Conservation (phyloP, 1,284 basidiomycete species). For the Rhodotorula sp. region DNA sequence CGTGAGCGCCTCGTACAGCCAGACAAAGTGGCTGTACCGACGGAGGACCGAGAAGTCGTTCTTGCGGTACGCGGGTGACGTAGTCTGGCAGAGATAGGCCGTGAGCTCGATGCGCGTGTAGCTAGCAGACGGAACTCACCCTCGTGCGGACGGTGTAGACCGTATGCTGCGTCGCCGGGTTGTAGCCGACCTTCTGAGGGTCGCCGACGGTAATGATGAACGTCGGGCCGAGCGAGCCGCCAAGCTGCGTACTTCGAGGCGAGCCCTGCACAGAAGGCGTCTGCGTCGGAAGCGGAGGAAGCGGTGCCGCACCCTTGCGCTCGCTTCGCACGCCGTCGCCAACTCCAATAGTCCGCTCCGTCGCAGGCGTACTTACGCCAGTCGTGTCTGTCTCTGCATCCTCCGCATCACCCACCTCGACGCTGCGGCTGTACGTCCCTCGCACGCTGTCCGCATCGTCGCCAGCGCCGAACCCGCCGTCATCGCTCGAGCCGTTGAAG, state of each 20-base stretch:
- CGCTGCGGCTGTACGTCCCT: conserved; percentile 33
- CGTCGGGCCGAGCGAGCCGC: conserved; percentile 45
- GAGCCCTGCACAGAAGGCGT: conserved; percentile 11
- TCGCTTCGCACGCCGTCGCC: neutral
- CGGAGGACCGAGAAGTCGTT: conserved; percentile 84
- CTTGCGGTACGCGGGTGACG: conserved; percentile 75
- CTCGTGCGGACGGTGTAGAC: conserved; percentile 91
- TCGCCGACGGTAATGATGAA: conserved; percentile 82
- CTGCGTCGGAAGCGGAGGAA: conserved; percentile 23
- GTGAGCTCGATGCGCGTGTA: neutral
- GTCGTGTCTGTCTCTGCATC: conserved; percentile 10
- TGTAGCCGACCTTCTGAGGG: conserved; percentile 81
- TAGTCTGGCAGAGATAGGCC: conserved; percentile 59
- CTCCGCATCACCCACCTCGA: conserved; percentile 20
- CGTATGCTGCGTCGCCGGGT: conserved; percentile 84
- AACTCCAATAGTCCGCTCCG: neutral
- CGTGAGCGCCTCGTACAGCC: conserved; percentile 88
- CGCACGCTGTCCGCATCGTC: conserved; percentile 35
- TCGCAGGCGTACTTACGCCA: conserved; percentile 1
- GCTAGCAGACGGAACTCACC: conserved; percentile 52
- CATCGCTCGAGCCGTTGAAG: conserved; percentile 25
- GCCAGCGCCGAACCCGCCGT: conserved; percentile 15
- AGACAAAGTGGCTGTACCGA: conserved; percentile 94
- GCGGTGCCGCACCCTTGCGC: conserved; percentile 20
- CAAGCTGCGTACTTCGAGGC: conserved; percentile 21